These are phyloP conservation scores for Zopfochytrium polystomum DNA, from an alignment of 371 early-diverging fungal species.

Conservation along the genomic window DNA sequence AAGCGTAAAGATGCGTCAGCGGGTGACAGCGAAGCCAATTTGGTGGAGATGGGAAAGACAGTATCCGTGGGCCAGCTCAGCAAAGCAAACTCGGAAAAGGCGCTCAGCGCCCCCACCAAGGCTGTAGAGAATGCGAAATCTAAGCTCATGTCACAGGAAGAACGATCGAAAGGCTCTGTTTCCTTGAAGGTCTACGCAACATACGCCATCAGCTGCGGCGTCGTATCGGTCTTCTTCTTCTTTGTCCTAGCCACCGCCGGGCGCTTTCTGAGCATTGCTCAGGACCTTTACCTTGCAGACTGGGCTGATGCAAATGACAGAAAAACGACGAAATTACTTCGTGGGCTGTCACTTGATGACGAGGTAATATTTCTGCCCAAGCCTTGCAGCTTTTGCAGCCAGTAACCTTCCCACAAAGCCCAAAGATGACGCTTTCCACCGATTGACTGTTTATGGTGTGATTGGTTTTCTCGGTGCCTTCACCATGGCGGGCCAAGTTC, in stretches of 20 bases:
- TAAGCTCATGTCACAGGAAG: no score
- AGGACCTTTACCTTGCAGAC: conserved; percentile 45
- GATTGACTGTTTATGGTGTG: conserved; percentile 75
- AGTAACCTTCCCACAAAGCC: background rate
- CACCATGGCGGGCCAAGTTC: conserved; percentile 65
- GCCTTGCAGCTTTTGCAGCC: background rate
- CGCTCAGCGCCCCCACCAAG: no score
- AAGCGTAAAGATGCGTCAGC: conserved; percentile 38
- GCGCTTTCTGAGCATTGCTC: conserved; percentile 47
- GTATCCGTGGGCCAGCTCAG: no score
- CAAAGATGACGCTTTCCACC: conserved; percentile 48
- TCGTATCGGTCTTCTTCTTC: conserved; percentile 51
- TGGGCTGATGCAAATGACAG: conserved; percentile 46
- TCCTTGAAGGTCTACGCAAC: conserved; percentile 26
- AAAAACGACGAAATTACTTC: conserved; percentile 4
- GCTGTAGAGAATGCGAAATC: no score
- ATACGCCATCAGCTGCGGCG: conserved; percentile 75
- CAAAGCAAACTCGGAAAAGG: no score
- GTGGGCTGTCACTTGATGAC: conserved; percentile 7
- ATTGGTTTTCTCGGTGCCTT: conserved; percentile 70
- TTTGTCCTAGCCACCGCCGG: conserved; percentile 56
- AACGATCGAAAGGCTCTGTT: conserved; percentile 31
- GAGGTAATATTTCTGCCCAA: conserved; percentile 1
- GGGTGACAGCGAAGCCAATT: conserved; percentile 22
- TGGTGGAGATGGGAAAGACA: no score